Conservation (phyloP, 1,139 yeast species). For the Yamadazyma spencermartinsiae region DNA sequence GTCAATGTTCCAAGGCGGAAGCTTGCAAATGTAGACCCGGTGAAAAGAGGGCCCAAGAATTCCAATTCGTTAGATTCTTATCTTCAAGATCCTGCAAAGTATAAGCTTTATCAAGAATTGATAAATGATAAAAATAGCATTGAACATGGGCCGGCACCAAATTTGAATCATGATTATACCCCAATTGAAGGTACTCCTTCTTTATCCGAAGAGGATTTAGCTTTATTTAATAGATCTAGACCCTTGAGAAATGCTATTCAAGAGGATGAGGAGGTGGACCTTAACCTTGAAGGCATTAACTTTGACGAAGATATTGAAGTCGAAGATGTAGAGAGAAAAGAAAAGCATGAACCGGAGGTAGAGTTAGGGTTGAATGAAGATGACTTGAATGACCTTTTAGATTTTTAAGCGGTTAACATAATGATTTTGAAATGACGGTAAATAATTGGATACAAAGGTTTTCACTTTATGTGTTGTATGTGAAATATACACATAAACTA, state of each 20-base stretch:
- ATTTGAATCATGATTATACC: constrained; percentile 28
- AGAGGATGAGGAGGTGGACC: constrained; percentile 10
- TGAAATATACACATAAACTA: not conserved
- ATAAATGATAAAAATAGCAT: constrained; percentile 33
- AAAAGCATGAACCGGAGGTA: constrained; percentile 11
- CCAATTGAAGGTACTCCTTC: constrained; percentile 20
- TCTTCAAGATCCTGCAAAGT: constrained; percentile 11
- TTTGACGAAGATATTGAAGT: constrained; percentile 12
- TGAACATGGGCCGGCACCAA: constrained; percentile 3
- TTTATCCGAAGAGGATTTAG: constrained; percentile 11
- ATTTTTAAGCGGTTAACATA: constrained; percentile 19
- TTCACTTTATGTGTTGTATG: constrained; percentile 1
- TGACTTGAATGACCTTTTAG: constrained; percentile 41
- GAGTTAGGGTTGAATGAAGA: constrained; percentile 30
- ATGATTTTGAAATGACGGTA: not conserved
- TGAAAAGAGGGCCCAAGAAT: constrained; percentile 20
- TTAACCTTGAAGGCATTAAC: constrained; percentile 5
- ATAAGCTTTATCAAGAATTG: constrained; percentile 19
- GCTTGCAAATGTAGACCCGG: constrained; percentile 35
- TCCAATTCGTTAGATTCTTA: constrained; percentile 12
- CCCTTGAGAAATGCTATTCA: constrained; percentile 1
- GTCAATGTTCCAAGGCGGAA: constrained; percentile 11
- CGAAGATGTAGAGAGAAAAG: constrained; percentile 1
- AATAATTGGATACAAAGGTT: not conserved
- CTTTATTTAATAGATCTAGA: constrained; percentile 2